Conservation (phyloP, 495 filamentous ascomycete genomes). For the Talaromyces liani region DNA sequence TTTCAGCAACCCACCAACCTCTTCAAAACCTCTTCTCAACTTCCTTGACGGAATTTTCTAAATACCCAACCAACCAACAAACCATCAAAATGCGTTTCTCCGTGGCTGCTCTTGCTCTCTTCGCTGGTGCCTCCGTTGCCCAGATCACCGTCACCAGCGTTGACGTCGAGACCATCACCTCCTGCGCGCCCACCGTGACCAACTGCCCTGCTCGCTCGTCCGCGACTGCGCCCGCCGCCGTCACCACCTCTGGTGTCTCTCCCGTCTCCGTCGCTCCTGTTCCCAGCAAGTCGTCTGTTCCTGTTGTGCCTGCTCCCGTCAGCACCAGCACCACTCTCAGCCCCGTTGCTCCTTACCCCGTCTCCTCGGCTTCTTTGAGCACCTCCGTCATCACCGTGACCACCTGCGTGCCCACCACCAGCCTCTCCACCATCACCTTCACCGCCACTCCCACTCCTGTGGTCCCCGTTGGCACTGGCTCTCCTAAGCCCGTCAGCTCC, state of each 20-base stretch:
- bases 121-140: constrained; percentile 40
- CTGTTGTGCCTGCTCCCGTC: constrained; percentile 15
- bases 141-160: constrained; percentile 46
- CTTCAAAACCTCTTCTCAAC: neutral
- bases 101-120: constrained; percentile 40
- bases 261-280: constrained; percentile 11
- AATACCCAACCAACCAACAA: constrained; percentile 16
- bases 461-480: constrained; percentile 15
- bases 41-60: constrained; percentile 28
- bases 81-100: constrained; percentile 51
- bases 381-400: constrained; percentile 28
- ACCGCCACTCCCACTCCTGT: constrained; percentile 13
- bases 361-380: constrained; percentile 14
- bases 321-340: constrained; percentile 8
- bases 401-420: constrained; percentile 39
- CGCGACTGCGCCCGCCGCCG: constrained; percentile 10
- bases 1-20: constrained; percentile 22
- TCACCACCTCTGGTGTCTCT: constrained; percentile 15
- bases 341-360: constrained; percentile 10
- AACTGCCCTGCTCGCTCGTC: constrained; percentile 41
- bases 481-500: constrained; percentile 24
- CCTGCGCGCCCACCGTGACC: constrained; percentile 52
- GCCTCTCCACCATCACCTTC: constrained; percentile 28
- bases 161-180: constrained; percentile 48
- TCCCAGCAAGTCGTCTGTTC: constrained; percentile 14